These are phyloP conservation scores for Spiraea crenata DNA, from an alignment of 331 rosid genomes.

Conservation along the genomic window DNA sequence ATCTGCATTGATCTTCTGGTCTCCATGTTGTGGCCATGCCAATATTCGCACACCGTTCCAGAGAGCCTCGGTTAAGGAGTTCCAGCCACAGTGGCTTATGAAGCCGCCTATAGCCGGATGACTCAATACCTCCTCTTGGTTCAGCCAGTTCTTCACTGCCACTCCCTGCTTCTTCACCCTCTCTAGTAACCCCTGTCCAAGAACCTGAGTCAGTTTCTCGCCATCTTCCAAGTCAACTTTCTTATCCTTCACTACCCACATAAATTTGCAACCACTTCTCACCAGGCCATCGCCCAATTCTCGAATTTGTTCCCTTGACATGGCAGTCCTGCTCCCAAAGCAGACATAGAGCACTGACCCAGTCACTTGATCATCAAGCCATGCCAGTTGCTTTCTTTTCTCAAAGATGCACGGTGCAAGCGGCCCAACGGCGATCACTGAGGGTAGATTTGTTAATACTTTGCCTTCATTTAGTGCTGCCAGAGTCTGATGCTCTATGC, in stretches of 20 bases:
- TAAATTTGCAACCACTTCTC: slow-evolving; percentile 29
- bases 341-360: slow-evolving; percentile 35
- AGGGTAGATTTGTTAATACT: slow-evolving; percentile 15
- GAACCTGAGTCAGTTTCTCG: slow-evolving; percentile 9
- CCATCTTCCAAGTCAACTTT: slow-evolving; percentile 27
- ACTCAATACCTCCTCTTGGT: slow-evolving; percentile 25
- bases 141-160: slow-evolving; percentile 27
- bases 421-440: slow-evolving; percentile 25
- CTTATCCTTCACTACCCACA: slow-evolving; percentile 50
- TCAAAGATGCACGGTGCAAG: slow-evolving; percentile 14
- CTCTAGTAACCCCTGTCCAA: slow-evolving; percentile 10
- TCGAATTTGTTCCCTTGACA: slow-evolving; percentile 30
- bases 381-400: slow-evolving; percentile 11
- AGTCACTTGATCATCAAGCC: slow-evolving; percentile 35
- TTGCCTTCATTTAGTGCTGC: slow-evolving; percentile 20
- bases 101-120: slow-evolving; percentile 25
- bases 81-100: slow-evolving; percentile 29
- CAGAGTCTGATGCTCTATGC: slow-evolving; percentile 15
- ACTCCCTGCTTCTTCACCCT: slow-evolving; percentile 17
- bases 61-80: slow-evolving; percentile 26
- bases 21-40: slow-evolving; percentile 31
- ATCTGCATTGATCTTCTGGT: slow-evolving; percentile 29
- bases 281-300: slow-evolving; percentile 34
- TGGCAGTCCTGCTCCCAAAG: slow-evolving; percentile 41
- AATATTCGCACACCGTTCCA: slow-evolving; percentile 27